A percentile compares a stretch with the other conserved stretches of the same genome.
Evolutionary conservation across 805 yeast genomes (phyloP).

Genomic region (Barnettozyma sucrosica): DNA sequence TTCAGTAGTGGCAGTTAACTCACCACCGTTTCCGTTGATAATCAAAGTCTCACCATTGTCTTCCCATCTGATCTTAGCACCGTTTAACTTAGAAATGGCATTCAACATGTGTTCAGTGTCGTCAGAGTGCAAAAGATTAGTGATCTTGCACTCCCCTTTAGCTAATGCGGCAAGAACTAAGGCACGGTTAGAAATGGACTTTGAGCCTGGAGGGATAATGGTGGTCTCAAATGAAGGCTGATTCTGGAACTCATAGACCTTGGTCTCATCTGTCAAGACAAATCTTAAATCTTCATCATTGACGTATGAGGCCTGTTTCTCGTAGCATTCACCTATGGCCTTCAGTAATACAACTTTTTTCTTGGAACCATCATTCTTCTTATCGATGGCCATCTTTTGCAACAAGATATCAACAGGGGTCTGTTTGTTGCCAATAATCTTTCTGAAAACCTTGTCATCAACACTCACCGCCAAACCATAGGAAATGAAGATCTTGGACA

Average conservation of each 20-base stretch:
- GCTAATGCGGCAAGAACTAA: constrained; percentile 89
- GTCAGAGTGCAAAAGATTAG: constrained; percentile 88
- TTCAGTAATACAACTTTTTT: constrained; percentile 83
- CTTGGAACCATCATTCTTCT: constrained; percentile 89
- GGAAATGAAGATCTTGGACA: constrained; percentile 74
- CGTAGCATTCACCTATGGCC: constrained; percentile 83
- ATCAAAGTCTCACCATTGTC: constrained; percentile 88
- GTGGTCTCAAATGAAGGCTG: constrained; percentile 28
- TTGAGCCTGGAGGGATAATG: constrained; percentile 91
- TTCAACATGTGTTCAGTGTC: constrained; percentile 93
- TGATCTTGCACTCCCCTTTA: constrained; percentile 73
- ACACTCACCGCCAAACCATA: constrained; percentile 82
- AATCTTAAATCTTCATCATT: constrained; percentile 75
- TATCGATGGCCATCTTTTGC: constrained; percentile 89
- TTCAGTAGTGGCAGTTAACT: constrained; percentile 53
- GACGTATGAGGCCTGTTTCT: constrained; percentile 80
- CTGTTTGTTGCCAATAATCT: constrained; percentile 59
- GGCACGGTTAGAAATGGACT: constrained; percentile 94
- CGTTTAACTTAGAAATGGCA: constrained; percentile 74
- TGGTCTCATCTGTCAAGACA: constrained; percentile 74
- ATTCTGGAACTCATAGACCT: constrained; percentile 53
- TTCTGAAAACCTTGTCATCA: constrained; percentile 64
- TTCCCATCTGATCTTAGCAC: constrained; percentile 77
- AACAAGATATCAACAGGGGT: constrained; percentile 75
- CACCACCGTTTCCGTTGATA: constrained; percentile 81